Percentiles rank a stretch among this genome's conserved stretches.
phyloP scores from a whole-genome alignment of 2,329 filamentous ascomycete species.

The Fusarium oxysporum region DNA sequence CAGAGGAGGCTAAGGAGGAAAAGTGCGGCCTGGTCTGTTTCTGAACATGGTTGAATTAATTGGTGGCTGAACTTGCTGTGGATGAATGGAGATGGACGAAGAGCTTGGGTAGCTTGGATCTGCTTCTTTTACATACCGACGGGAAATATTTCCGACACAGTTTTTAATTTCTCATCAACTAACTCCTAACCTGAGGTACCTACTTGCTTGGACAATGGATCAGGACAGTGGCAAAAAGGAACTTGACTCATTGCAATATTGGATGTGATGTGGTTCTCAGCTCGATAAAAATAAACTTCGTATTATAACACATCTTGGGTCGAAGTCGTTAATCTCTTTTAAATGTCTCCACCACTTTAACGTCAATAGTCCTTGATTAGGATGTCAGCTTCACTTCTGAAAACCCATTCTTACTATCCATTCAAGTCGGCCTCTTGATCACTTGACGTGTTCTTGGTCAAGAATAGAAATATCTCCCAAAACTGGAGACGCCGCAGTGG shows the following conservation, averaged over 20 bases:
- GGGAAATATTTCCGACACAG: slow-evolving; percentile 1
- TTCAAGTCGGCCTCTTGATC: background rate
- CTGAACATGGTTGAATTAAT: slow-evolving; percentile 12
- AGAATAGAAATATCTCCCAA: slow-evolving; percentile 21
- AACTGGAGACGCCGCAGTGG: slow-evolving; percentile 25
- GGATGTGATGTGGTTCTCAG: background rate
- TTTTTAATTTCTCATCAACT: background rate
- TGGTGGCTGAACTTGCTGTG: slow-evolving; percentile 15
- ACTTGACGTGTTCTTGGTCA: background rate
- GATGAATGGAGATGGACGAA: background rate
- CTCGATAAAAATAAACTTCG: slow-evolving; percentile 14
- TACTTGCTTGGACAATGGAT: background rate
- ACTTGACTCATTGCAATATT: background rate
- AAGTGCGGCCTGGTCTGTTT: slow-evolving; percentile 18
- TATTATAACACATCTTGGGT: slow-evolving; percentile 4
- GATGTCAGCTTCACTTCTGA: background rate
- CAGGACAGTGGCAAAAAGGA: background rate
- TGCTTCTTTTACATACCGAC: background rate
- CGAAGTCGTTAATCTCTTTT: slow-evolving; percentile 12
- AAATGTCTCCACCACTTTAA: slow-evolving; percentile 16
- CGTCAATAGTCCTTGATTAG: background rate
- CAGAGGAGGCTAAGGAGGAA: slow-evolving; percentile 26
- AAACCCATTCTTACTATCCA: background rate
- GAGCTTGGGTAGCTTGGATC: slow-evolving; percentile 3
- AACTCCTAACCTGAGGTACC: background rate